phyloP scores from a whole-genome alignment of 1,139 yeast species.

The Hemisphaericaspora xylofermentans region DNA sequence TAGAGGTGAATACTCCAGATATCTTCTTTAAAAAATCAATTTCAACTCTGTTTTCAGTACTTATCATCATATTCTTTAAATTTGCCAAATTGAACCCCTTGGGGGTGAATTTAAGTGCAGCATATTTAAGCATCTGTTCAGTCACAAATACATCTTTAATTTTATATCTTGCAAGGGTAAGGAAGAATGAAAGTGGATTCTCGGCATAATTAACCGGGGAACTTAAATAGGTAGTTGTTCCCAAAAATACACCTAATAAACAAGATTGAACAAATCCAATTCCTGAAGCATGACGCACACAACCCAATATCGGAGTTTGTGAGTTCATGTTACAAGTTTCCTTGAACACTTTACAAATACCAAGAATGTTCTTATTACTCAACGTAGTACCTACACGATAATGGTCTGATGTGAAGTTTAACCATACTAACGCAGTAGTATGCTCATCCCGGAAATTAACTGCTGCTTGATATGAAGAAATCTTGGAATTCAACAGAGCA shows the following conservation, averaged over 20 bases:
- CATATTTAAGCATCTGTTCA: slow-evolving; percentile 78
- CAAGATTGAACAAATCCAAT: slow-evolving; percentile 85
- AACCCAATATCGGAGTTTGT: slow-evolving; percentile 73
- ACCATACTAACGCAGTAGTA: slow-evolving; percentile 58
- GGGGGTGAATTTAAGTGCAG: slow-evolving; percentile 62
- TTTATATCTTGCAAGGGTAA: slow-evolving; percentile 71
- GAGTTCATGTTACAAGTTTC: slow-evolving; percentile 86
- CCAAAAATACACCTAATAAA: slow-evolving; percentile 79
- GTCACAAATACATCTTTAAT: slow-evolving; percentile 88
- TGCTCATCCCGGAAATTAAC: slow-evolving; percentile 42
- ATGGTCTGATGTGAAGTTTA: slow-evolving; percentile 73
- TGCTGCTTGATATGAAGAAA: slow-evolving; percentile 47
- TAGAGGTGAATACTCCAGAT: slow-evolving; percentile 60
- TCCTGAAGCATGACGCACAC: slow-evolving; percentile 83
- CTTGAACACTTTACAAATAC: slow-evolving; percentile 83
- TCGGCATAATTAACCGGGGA: slow-evolving; percentile 77
- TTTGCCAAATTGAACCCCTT: slow-evolving; percentile 63
- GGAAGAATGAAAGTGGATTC: slow-evolving; percentile 71
- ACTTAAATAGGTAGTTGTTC: slow-evolving; percentile 79
- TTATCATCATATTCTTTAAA: slow-evolving; percentile 80
- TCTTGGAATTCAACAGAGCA: slow-evolving; percentile 45
- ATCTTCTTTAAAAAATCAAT: slow-evolving; percentile 58
- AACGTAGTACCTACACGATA: slow-evolving; percentile 64
- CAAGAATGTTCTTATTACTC: slow-evolving; percentile 63
- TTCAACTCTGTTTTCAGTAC: slow-evolving; percentile 76